Percentiles rank a stretch among this genome's conserved stretches.
Evolutionary conservation across 805 yeast genomes (phyloP).

Genomic region (Millerozyma acaciae): DNA sequence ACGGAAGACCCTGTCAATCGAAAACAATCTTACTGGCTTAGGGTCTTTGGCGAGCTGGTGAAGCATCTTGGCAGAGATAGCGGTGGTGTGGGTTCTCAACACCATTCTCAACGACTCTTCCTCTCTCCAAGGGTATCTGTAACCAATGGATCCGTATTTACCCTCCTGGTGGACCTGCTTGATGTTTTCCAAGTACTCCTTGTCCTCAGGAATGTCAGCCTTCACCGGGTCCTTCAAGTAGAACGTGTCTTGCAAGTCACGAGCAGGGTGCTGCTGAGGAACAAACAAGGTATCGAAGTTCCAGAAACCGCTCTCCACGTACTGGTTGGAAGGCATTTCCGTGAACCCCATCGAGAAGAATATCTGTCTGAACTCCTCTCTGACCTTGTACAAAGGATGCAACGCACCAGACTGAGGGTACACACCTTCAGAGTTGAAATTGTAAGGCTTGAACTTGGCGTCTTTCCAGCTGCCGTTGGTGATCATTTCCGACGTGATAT

Average conservation of each 20-base stretch:
- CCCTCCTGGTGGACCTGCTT: constrained; percentile 86
- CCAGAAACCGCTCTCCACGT: constrained; percentile 98
- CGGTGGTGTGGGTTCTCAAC: constrained; percentile 95
- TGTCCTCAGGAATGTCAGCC: constrained; percentile 82
- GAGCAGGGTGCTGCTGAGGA: constrained; percentile 99
- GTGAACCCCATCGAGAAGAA: constrained; percentile 97
- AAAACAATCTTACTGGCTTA: constrained; percentile 84
- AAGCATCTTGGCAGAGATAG: constrained; percentile 85
- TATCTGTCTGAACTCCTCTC: constrained; percentile 96
- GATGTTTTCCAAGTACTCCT: constrained; percentile 70
- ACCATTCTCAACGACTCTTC: constrained; percentile 90
- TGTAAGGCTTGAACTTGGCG: constrained; percentile 87
- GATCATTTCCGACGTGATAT: constrained; percentile 91
- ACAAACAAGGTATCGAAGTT: constrained; percentile 94
- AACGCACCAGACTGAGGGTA: constrained; percentile 85
- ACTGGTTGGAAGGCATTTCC: constrained; percentile 98
- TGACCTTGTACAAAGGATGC: constrained; percentile 93
- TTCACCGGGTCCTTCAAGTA: constrained; percentile 87
- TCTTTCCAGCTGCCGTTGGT: constrained; percentile 76
- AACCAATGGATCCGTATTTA: constrained; percentile 91
- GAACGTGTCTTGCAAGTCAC: constrained; percentile 98
- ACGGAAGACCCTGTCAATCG: constrained; percentile 97
- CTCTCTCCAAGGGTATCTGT: constrained; percentile 95
- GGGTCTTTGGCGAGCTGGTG: constrained; percentile 85
- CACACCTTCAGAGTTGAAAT: constrained; percentile 93